Evolutionary conservation across 805 yeast genomes (phyloP).

Genomic region (Jamesozyma spencerorum): DNA sequence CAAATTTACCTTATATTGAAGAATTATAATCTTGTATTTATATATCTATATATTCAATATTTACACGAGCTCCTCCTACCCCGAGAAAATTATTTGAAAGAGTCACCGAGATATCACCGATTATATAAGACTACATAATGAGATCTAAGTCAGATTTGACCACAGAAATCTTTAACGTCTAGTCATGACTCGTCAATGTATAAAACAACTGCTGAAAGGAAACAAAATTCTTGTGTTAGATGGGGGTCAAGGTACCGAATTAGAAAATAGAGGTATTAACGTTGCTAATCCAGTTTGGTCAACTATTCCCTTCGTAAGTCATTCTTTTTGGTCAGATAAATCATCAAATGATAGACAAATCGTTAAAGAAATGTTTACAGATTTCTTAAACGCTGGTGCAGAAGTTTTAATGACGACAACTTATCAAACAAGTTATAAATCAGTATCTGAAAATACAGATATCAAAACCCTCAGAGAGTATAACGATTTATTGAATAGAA

Average conservation of each 20-base stretch:
- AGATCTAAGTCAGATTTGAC: not conserved
- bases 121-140: no score
- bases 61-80: no score
- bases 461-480: constrained; percentile 17
- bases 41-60: no score
- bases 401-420: constrained; percentile 47
- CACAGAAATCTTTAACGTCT: not conserved
- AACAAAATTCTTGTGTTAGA: constrained; percentile 32
- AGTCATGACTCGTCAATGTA: constrained; percentile 4
- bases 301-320: constrained; percentile 38
- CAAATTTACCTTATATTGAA: constrained; percentile 77
- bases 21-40: no score
- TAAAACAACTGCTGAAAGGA: constrained; percentile 4
- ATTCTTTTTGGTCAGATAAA: constrained; percentile 16
- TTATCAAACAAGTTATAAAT: constrained; percentile 45
- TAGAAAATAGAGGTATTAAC: constrained; percentile 41
- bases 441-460: constrained; percentile 30
- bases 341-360: constrained; percentile 31
- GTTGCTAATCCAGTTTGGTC: constrained; percentile 52
- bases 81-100: no score
- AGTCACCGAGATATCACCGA: no score
- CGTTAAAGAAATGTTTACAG: constrained; percentile 40
- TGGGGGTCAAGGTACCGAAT: constrained; percentile 60
- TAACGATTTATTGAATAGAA: constrained; percentile 14
- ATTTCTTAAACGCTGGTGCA: constrained; percentile 46